Evolutionary conservation across 176 grass and related monocot genomes (phyloP), one percentile per base, ranked within the genome.

Genomic region (Oryza glumipatula): DNA sequence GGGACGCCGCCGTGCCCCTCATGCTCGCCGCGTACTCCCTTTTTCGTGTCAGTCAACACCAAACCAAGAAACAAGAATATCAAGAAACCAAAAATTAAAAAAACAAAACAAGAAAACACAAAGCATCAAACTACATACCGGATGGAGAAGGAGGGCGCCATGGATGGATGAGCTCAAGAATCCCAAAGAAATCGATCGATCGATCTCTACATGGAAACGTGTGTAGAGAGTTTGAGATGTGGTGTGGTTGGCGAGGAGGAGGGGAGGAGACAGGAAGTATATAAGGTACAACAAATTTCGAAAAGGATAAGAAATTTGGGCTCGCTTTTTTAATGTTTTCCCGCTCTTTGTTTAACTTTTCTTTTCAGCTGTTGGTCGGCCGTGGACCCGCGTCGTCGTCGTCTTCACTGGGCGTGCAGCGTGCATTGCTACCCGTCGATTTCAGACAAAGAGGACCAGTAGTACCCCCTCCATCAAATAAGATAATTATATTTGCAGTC

Each of bases 11-110:
- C 65, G 65, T 67, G 65, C 65, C 65, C 65, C 65, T 67, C 65
- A 67, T 33, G 65, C 26, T 67, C 65, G 26, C 65, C 65, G 28
- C 65, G 28, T 67, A 67, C 65, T 67, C 65, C 13, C 65, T 67
- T 30, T 30, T 32, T 63, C 58, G 58, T 22, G 2, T n/a, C 47
- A 52, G 15, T 17, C 49, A 6, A 52, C 52, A 21, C 15, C 17
- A 58, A 58, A 21, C n/a, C 58, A 63, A 11, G 65, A 67, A 67
- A 3, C 65, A 13, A 26, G 39, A 41, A 41, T 41, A 67, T 14
- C 65, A 67, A 67, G n/a, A 67, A 67, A 67, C 28, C 3, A 1
- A 30, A 7, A 52, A 5, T 1, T 4, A 49, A 1, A 14, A 17
- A 33, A 26, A 38, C 5, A 26, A 8, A 32, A 11, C 64, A 24